phyloP scores from a whole-genome alignment of 1,284 basidiomycete genomes.

The Moesziomyces parantarcticus region DNA sequence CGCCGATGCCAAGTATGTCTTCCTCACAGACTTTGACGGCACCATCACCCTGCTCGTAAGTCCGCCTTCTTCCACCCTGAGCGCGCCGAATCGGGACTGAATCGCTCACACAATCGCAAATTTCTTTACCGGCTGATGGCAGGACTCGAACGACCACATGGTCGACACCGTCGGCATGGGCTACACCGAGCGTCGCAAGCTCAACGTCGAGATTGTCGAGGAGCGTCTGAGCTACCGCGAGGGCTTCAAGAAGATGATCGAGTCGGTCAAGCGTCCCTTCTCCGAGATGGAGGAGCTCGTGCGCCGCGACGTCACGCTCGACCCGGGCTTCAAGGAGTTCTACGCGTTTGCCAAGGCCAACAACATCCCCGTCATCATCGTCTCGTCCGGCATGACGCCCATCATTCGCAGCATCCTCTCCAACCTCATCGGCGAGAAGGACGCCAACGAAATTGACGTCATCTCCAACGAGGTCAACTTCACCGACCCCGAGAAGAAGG shows the following conservation, averaged over 20 bases:
- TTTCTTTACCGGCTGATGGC: constrained; percentile 2
- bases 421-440: constrained; percentile 67
- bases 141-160: constrained; percentile 68
- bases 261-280: constrained; percentile 63
- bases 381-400: constrained; percentile 66
- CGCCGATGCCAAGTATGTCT: constrained; percentile 62
- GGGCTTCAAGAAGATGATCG: constrained; percentile 66
- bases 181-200: constrained; percentile 66
- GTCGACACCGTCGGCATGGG: constrained; percentile 67
- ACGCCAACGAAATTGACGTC: constrained; percentile 65
- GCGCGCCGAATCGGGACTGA: background rate
- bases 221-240: constrained; percentile 65
- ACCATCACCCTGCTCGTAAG: constrained; percentile 61
- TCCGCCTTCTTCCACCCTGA: background rate
- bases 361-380: constrained; percentile 66
- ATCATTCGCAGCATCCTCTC: constrained; percentile 66
- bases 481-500: constrained; percentile 64
- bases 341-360: constrained; percentile 64
- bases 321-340: constrained; percentile 68
- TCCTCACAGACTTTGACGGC: constrained; percentile 67
- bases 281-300: constrained; percentile 65
- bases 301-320: constrained; percentile 62
- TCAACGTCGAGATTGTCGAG: constrained; percentile 66
- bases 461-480: constrained; percentile 67
- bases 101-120: too few relatives aligned